Base-by-base conservation (phyloP, 1,139 yeast genomes). In the Meyerozyma elateridarum region DNA sequence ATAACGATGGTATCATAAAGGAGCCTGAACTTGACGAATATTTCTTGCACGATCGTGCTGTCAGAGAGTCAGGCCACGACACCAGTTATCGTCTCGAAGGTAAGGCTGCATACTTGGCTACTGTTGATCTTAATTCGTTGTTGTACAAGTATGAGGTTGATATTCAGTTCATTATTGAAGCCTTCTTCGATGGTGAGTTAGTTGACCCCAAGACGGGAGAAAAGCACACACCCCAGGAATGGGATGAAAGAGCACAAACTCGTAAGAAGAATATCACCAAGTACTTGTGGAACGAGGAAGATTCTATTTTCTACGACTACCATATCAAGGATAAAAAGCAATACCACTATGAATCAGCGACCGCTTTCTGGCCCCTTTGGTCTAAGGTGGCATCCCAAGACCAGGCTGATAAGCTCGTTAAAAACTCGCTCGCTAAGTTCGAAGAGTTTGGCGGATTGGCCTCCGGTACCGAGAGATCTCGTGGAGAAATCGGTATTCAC, bases 21-120 rank as follows among this genome's bases (percentile, higher is more conserved):
- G 96, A 87, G 48, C 94, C 95, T 0, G 77, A 68, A 11, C 66
- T 91, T 36, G 98, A 91, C 51, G 88, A 79, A 42, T 93, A 87
- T 56, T 85, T 91, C 56, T 57, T 85, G 35, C 96, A 91, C 54
- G 98, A 91, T 56, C 72, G 97, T 39, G 97, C 95, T 1, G 95
- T 91, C 11, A 75, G 98, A 51, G 98, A 91, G 59, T 82, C 94
- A 28, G 98, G 98, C 1, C 98, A 91, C 55, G 98, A 91, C 54
- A 93, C 97, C 0, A 73, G 91, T 3, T 88, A 89, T 53, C 70
- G 98, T 48, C 64, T 91, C 34, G 96, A 89, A 59, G 95, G 95
- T 21, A 73, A 76, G 32, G 87, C 95, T 58, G 96, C 96, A 0
- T 67, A 84, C 51, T 63, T 91, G 42, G 96, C 95, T 2, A 91